Percentiles rank a stretch among this genome's conserved stretches.
Evolutionary conservation across 306 rosid genomes (phyloP).

Genomic region (Sicyos edulis): DNA sequence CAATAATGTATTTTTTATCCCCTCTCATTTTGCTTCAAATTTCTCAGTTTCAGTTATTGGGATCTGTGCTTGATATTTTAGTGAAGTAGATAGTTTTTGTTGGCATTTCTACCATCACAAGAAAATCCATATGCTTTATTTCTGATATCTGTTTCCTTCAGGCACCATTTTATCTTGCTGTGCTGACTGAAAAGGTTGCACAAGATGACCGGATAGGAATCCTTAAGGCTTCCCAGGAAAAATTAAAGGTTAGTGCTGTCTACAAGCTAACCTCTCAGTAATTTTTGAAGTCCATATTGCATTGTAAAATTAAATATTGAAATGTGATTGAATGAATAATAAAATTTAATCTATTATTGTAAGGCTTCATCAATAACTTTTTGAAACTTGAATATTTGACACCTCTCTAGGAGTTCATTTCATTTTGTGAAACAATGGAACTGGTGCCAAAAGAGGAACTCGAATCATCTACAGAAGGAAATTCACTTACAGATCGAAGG

Average conservation of each 20-base stretch:
- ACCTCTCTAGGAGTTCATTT: slow-evolving; percentile 58
- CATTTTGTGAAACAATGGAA: slow-evolving; percentile 88
- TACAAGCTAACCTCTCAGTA: background rate
- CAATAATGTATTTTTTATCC: background rate
- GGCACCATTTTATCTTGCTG: slow-evolving; percentile 90
- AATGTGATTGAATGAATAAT: background rate
- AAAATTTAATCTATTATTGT: no score
- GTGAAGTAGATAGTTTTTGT: background rate
- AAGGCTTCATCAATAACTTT: background rate
- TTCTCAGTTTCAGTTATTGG: background rate
- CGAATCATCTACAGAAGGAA: slow-evolving; percentile 40
- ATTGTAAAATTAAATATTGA: background rate
- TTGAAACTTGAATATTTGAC: background rate
- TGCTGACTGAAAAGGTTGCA: slow-evolving; percentile 68
- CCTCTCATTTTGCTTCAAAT: background rate
- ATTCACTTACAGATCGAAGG: slow-evolving; percentile 65
- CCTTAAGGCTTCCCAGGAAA: slow-evolving; percentile 66
- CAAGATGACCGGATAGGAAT: slow-evolving; percentile 67
- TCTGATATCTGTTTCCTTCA: slow-evolving; percentile 27
- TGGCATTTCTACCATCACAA: background rate
- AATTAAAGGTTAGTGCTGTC: slow-evolving; percentile 54
- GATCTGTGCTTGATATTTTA: background rate
- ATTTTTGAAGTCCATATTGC: background rate
- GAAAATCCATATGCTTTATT: background rate
- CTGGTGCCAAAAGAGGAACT: slow-evolving; percentile 79